These are phyloP conservation scores for Cryphonectria radicalis DNA, from an alignment of 2,329 filamentous ascomycete species.

Conservation along the genomic window DNA sequence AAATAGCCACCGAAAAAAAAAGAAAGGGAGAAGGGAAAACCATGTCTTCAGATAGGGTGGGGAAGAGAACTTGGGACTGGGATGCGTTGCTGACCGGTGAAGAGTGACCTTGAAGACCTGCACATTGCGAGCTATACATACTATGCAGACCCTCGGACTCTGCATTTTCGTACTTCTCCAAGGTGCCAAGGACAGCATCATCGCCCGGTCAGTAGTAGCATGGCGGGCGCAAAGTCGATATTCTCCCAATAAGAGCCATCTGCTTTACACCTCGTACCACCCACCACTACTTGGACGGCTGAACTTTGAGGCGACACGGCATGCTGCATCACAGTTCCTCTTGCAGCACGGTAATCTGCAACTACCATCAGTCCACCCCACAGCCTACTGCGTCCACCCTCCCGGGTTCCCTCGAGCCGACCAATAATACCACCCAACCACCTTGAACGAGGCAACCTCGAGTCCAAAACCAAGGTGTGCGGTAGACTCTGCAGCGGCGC, in stretches of 20 bases:
- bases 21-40: background rate
- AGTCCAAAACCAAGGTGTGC: background rate
- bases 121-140: background rate
- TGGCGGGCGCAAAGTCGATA: background rate
- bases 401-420: background rate
- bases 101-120: too few relatives aligned
- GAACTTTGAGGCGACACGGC: conserved; percentile 1
- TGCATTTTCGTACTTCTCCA: background rate
- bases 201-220: background rate
- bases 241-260: background rate
- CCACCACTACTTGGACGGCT: background rate
- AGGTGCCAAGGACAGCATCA: background rate
- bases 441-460: background rate
- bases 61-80: background rate
- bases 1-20: background rate
- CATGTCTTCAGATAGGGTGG: background rate
- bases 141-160: background rate
- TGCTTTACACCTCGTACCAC: background rate
- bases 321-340: conserved; percentile 5
- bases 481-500: background rate
- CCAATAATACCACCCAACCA: conserved; percentile 7
- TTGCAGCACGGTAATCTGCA: background rate
- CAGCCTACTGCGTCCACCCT: background rate
- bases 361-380: background rate
- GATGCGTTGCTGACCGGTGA: background rate